Percentiles rank a stretch among this genome's conserved stretches.
These are phyloP conservation scores for Crithidia sp. DNA, from an alignment of 208 protist species.

Conservation along the genomic window DNA sequence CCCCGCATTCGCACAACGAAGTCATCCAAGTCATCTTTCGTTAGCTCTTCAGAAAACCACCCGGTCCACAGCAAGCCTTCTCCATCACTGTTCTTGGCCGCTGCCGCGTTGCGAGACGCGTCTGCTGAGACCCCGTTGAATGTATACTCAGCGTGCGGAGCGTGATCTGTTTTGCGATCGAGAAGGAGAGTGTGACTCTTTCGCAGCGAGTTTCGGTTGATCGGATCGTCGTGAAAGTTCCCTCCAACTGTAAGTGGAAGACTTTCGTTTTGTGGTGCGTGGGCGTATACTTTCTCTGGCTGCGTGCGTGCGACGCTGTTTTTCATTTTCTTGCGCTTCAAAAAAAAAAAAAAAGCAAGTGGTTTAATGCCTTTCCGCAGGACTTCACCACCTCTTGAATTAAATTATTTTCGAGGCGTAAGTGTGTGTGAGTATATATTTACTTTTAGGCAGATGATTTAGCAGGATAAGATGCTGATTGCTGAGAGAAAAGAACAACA, in stretches of 20 bases:
- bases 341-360: background rate
- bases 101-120: conserved; percentile 4
- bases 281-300: conserved; percentile 58
- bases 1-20: conserved; percentile 81
- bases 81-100: conserved; percentile 3
- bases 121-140: conserved; percentile 52
- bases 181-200: conserved; percentile 86
- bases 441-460: too few relatives aligned
- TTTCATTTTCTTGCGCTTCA: conserved; percentile 47
- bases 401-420: too few relatives aligned
- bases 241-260: conserved; percentile 79
- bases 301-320: conserved; percentile 79
- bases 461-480: too few relatives aligned
- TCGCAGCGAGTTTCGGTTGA: conserved; percentile 74
- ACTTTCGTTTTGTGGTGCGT: conserved; percentile 72
- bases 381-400: too few relatives aligned
- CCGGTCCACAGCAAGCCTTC: conserved; percentile 65
- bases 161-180: conserved; percentile 54
- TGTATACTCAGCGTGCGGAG: conserved; percentile 83
- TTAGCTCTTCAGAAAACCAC: conserved; percentile 73
- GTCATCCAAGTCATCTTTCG: conserved; percentile 62
- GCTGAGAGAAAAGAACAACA: too few relatives aligned
- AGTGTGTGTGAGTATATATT: too few relatives aligned
- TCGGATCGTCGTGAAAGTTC: conserved; percentile 92
- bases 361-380: too few relatives aligned